Evolutionary conservation across 73 alveolate species (phyloP), one percentile per base, ranked within the genome.

Genomic region (Stentor coeruleus): DNA sequence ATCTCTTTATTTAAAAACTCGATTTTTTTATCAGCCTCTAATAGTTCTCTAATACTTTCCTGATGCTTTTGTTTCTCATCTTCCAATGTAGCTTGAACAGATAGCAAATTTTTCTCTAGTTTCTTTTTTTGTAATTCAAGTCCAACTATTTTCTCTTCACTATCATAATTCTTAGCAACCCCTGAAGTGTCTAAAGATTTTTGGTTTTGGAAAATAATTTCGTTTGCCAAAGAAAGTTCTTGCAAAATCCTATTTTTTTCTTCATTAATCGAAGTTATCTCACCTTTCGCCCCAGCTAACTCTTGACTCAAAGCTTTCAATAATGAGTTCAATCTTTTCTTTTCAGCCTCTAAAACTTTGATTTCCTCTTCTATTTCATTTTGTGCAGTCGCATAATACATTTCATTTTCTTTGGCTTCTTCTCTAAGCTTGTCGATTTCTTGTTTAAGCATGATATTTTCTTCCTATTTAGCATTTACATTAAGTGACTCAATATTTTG

Each of bases 351-450:
- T 49, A 49, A 49, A 49, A 20, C 66, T 49, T 49, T 20, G 66
- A 11, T 49, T 49, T 49, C 66, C n/a, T n/a, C n/a, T n/a, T n/a
- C n/a, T n/a, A n/a, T n/a, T n/a, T n/a, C n/a, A n/a, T n/a, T n/a
- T n/a, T n/a, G n/a, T n/a, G n/a, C n/a, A n/a, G n/a, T n/a, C n/a
- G n/a, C n/a, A n/a, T n/a, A n/a, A n/a, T n/a, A n/a, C 20, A 49
- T 11, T 20, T 49, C 28, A 20, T 11, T 11, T 11, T 11, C 6
- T 20, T 20, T 49, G 6, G 6, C 20, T 49, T 49, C 66, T 49
- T 49, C 66, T 49, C 66, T 6, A 49, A 49, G 66, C 6, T 20
- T 49, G 66, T 49, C 66, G 66, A 49, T 49, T 49, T 49, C 66
- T 49, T 49, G 66, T 11, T 20, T 6, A 20, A 49, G 6, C 20